Evolutionary conservation across 768 basidiomycete species (phyloP), one percentile per base, ranked within the genome.

Genomic region (Plicaturopsis crispa): DNA sequence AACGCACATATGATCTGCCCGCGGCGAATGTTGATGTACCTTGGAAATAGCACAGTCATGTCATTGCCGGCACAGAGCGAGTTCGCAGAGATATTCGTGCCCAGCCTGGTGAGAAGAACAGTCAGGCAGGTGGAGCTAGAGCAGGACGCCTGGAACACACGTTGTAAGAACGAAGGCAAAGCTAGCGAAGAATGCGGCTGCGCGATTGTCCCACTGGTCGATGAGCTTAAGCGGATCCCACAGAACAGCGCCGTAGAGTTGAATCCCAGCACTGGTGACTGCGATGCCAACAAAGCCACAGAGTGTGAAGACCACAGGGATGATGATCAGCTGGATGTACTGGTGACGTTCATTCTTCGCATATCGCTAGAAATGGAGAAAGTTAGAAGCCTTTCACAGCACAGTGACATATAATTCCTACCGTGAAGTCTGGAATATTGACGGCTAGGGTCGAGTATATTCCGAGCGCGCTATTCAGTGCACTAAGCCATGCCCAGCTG

Each of bases 361-460:
- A 57, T 91, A 90, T 50, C 88, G 73, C 69, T 81, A 22, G 4
- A 32, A 31, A 36, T 21, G 22, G 20, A 24, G 17, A 24, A 8
- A 16, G 12, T 47, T 3, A 28, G 4, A 32, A 32, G 11, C 14
- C 5, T 10, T 30, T 35, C 8, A 18, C 23, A 41, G 30, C 22
- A 22, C 46, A 33, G 24, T 13, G 16, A 6, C 16, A 31, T 18
- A 21, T 1, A 47, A 23, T 34, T 20, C 59, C 37, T 42, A 69
- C 66, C 17, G 88, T 88, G 51, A 93, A 89, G 58, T 93, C 90
- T 2, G 88, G 81, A 41, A 89, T 87, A 50, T 89, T 89, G 46
- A 85, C 79, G 0, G 80, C 70, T 11, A 85, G 61, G 6, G 81
- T 84, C 4, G 80, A 62, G 56, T 81, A 91, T 44, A 75, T 72